These are phyloP conservation scores for Trichoderma atrobrunneum DNA, from an alignment of 2,329 filamentous ascomycete genomes.

Conservation along the genomic window DNA sequence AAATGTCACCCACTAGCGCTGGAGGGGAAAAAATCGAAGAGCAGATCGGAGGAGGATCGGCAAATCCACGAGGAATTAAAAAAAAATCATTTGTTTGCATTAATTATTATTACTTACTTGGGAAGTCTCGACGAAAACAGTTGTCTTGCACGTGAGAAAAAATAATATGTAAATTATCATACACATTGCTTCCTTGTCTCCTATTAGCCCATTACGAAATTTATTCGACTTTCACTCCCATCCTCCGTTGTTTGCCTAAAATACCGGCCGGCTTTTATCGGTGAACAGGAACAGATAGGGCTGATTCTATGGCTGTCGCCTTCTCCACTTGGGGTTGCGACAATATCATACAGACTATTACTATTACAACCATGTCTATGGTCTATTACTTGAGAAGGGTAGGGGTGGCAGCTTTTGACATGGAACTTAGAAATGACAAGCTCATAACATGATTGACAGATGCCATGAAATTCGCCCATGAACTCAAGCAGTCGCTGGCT, in stretches of 20 bases:
- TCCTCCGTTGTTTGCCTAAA: neutral
- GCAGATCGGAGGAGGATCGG: neutral
- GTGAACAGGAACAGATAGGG: neutral
- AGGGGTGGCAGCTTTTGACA: neutral
- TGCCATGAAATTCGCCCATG: conserved; percentile 81
- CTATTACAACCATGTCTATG: neutral
- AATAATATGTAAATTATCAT: neutral
- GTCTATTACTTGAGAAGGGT: neutral
- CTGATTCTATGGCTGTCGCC: neutral
- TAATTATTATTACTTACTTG: neutral
- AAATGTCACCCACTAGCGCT: neutral
- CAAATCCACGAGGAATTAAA: neutral
- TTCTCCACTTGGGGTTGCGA: conserved; percentile 7
- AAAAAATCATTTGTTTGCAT: neutral
- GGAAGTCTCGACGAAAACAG: neutral
- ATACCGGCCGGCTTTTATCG: neutral
- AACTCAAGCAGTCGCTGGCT: conserved; percentile 68
- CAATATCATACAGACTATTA: neutral
- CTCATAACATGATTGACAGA: conserved; percentile 16
- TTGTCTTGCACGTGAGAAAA: neutral
- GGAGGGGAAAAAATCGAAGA: neutral
- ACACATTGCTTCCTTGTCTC: neutral
- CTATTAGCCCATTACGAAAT: neutral
- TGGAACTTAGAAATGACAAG: neutral
- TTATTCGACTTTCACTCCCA: neutral